A percentile compares a stretch with the other conserved stretches of the same genome.
These are phyloP conservation scores for Lactarius vividus DNA, from an alignment of 768 basidiomycete species.

Conservation along the genomic window DNA sequence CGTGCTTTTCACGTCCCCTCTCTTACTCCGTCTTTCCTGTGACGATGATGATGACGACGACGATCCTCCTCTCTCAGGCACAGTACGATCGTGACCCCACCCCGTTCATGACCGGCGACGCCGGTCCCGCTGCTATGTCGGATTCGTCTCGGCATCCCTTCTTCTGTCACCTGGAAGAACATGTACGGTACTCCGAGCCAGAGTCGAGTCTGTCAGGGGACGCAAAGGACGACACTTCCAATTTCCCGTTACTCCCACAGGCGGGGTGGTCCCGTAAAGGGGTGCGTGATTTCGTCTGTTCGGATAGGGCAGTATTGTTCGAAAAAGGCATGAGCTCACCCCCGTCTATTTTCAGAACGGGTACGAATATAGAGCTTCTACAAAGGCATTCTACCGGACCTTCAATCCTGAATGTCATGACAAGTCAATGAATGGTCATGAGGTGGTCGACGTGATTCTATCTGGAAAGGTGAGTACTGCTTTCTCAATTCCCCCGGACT, in stretches of 20 bases:
- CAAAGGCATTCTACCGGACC: slow-evolving; percentile 22
- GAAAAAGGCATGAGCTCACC: not conserved
- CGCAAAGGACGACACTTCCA: slow-evolving; percentile 1
- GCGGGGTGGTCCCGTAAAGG: slow-evolving; percentile 12
- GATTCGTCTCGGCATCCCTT: slow-evolving; percentile 13
- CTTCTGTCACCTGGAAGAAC: slow-evolving; percentile 23
- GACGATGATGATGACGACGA: not conserved
- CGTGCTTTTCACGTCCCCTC: not conserved
- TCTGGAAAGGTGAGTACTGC: slow-evolving; percentile 19
- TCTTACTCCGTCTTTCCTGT: not conserved
- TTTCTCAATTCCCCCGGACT: not conserved
- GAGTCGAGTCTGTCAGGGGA: slow-evolving; percentile 6
- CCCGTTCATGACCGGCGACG: slow-evolving; percentile 9
- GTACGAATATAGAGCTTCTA: not conserved
- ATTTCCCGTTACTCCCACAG: slow-evolving; percentile 1
- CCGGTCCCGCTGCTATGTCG: slow-evolving; percentile 8
- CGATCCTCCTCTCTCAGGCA: slow-evolving; percentile 1
- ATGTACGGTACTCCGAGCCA: slow-evolving; percentile 10
- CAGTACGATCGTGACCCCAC: slow-evolving; percentile 6
- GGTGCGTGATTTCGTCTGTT: slow-evolving; percentile 4
- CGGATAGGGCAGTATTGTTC: not conserved
- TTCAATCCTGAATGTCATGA: not conserved
- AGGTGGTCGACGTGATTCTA: slow-evolving; percentile 25
- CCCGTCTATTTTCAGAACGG: not conserved
- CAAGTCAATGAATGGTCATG: slow-evolving; percentile 3